Evolutionary conservation across 208 protist species (phyloP), one percentile per base, ranked within the genome.

Genomic region (Trypanosoma rangeli): DNA sequence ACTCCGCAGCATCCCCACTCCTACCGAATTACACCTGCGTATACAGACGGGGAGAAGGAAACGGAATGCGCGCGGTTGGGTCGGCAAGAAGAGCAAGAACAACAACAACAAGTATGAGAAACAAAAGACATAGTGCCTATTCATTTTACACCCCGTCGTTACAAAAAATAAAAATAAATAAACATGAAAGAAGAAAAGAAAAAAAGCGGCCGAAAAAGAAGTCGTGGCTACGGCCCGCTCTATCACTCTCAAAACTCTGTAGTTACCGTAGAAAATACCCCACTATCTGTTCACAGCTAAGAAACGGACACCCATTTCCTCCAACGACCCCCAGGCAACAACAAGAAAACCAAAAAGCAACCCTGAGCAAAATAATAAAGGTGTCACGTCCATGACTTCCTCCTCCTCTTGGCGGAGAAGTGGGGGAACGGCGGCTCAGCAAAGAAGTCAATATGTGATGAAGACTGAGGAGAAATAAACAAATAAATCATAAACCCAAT

Each of bases 1-100:
- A 22, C 52, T 48, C 18, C 73, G 83, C 42, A 93, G 44, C 82
- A 86, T 91, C 50, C 16, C 62, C 71, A 55, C 42, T 44, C 35
- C 24, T 9, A 63, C 35, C 33, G 3, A 35, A 49, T 42, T 58
- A 72, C 33, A 29, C 26, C 49, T 29, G 26, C 54, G 48, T 59
- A 56, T 53, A 26, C 29, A 31, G 67, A 39, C 20, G 20, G 46
- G 10, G 46, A n/a, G 20, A 64, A 73, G 68, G 58, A 49, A 64
- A 55, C 4, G 20, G 18, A 78, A 37, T 37, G 33, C 33, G 33
- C 33, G 33, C 7, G 33, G 33, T 2, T 7, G 33, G 33, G 33
- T 37, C 33, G 33, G 33, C 33, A 37, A 37, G 7, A 37, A 37
- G 33, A 37, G 33, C 33, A 37, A 2, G 4, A 52, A 42, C 28